Base-by-base conservation (phyloP, 2,329 filamentous ascomycete genomes). In the Geosmithia putterillii region DNA sequence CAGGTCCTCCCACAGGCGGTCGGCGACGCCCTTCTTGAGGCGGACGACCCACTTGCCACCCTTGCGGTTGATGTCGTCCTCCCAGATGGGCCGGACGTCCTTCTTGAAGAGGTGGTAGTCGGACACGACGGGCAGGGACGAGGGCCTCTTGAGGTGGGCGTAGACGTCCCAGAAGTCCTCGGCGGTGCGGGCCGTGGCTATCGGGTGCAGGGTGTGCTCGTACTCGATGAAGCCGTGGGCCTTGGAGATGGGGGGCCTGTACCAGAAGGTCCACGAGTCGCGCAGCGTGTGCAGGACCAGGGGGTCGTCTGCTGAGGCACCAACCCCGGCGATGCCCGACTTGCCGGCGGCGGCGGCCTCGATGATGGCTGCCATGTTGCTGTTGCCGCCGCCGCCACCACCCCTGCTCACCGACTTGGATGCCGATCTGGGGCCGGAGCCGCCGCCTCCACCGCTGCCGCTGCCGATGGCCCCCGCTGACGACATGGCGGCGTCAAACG, bases 51-150 rank as follows among this genome's bases (percentile, higher is more conserved):
- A 98, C 67, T 98, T 98, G 42, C 92, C 92, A 44, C 92, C 92
- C 52, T 81, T 83, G 63, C 87, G 92, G 67, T 98, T 98, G 60
- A 94, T 87, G 40, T 95, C 88, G 54, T 98, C 92, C 63, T 98
- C 92, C 92, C 92, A 98, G 53, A 98, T 92, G 19, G 92, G 92
- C 47, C 92, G 81, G 48, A 98, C 89, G 44, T 89, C 90, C 58
- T 92, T 88, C 65, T 92, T 94, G 71, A 98, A 98, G 47, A 98
- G 82, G 61, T 98, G 92, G 59, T 95, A 98, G 64, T 98, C 92
- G 20, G 89, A 95, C 23, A 96, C 90, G 4, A 90, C 81, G 7
- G 90, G 90, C 45, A 98, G 71, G 28, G 75, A 70, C 32, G 89
- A 96, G 2, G 94, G 92, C 22, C 85, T 79, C 67, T 94, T 94